Percentiles rank a stretch among this genome's conserved stretches.
phyloP scores from a whole-genome alignment of 2,329 filamentous ascomycete species.

The Bipolaris oryzae region DNA sequence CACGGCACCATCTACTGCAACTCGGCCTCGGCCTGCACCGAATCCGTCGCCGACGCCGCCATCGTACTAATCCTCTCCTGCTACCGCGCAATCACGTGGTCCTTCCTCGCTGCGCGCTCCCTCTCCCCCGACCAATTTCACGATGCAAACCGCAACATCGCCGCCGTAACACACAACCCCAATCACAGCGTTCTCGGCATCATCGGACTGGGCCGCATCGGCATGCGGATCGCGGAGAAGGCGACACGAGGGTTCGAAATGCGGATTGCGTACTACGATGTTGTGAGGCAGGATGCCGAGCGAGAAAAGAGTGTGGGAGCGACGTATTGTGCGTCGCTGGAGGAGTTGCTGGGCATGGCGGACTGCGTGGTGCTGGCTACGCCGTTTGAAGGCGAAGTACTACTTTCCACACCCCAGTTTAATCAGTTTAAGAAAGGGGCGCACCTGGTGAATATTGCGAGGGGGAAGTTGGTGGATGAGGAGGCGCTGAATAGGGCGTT shows the following conservation, averaged over 20 bases:
- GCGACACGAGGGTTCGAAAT: conserved; percentile 67
- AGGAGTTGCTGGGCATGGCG: conserved; percentile 57
- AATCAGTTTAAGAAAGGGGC: conserved; percentile 60
- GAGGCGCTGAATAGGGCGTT: conserved; percentile 66
- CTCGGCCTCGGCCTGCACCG: conserved; percentile 70
- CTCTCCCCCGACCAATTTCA: conserved; percentile 56
- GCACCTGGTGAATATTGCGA: conserved; percentile 69
- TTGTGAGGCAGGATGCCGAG: conserved; percentile 55
- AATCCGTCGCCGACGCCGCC: conserved; percentile 74
- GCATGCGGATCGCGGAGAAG: conserved; percentile 61
- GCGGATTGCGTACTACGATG: conserved; percentile 68
- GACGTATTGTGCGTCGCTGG: conserved; percentile 58
- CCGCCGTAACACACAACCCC: conserved; percentile 67
- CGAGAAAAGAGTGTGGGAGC: conserved; percentile 59
- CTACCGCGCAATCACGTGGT: conserved; percentile 72
- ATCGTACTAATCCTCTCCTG: conserved; percentile 71
- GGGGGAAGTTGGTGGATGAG: conserved; percentile 69
- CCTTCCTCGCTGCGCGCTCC: conserved; percentile 61
- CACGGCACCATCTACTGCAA: conserved; percentile 75
- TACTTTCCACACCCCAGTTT: conserved; percentile 60
- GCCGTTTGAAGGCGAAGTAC: conserved; percentile 57
- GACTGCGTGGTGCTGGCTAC: conserved; percentile 70
- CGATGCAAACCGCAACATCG: conserved; percentile 65
- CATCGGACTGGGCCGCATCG: conserved; percentile 69
- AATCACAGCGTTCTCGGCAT: conserved; percentile 67